Conservation (phyloP, 2,329 filamentous ascomycete genomes). For the Aspergillus viridinutans region DNA sequence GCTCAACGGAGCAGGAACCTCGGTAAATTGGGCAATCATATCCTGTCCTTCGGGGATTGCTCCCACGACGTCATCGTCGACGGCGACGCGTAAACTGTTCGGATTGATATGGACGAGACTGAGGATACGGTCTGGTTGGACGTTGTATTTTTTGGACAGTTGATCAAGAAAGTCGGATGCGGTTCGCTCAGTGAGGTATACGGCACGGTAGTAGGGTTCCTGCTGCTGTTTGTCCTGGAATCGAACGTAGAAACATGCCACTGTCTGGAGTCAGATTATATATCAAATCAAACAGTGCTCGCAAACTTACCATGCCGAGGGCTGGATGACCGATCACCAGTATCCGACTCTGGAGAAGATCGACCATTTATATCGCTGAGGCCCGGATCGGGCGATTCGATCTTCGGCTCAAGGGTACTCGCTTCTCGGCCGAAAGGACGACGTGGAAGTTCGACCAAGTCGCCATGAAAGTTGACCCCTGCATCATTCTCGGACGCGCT, state of each 20-base stretch:
- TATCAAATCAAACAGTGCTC: neutral
- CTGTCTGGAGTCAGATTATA: conserved; percentile 20
- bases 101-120: conserved; percentile 66
- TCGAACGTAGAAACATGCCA: conserved; percentile 79
- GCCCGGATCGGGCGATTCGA: neutral
- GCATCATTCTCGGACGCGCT: neutral
- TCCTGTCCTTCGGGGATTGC: conserved; percentile 82
- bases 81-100: conserved; percentile 69
- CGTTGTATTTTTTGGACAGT: conserved; percentile 70
- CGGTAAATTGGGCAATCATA: conserved; percentile 52
- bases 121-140: conserved; percentile 65
- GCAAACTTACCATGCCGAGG: neutral
- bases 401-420: neutral
- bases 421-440: neutral
- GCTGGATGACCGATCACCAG: neutral
- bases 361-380: neutral
- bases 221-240: conserved; percentile 45
- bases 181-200: conserved; percentile 74
- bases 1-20: neutral
- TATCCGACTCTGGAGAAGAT: neutral
- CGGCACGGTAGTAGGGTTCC: conserved; percentile 67
- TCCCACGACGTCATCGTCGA: conserved; percentile 80
- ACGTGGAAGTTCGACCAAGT: neutral
- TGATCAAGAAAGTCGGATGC: conserved; percentile 65
- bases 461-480: neutral